These are phyloP conservation scores for Candida broadrunensis DNA, from an alignment of 805 yeast genomes.

Conservation along the genomic window DNA sequence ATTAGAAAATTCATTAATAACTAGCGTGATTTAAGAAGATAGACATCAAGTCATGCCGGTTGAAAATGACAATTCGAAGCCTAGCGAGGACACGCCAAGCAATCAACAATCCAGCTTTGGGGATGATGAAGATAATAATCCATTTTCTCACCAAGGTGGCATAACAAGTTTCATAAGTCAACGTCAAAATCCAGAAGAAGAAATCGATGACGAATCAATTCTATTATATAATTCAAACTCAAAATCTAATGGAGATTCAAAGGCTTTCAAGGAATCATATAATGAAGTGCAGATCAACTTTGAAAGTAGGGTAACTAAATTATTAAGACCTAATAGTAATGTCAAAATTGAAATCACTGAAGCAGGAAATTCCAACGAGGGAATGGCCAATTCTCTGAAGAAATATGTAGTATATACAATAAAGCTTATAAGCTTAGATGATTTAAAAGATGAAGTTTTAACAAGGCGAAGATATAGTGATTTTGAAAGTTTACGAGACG, in stretches of 20 bases:
- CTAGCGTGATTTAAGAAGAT: no score
- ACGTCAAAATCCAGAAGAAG: conserved; percentile 8
- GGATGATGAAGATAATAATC: conserved; percentile 38
- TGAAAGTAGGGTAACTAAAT: conserved; percentile 34
- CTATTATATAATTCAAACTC: conserved; percentile 22
- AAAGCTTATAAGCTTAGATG: conserved; percentile 45
- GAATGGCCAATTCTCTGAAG: conserved; percentile 56
- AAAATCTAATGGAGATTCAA: neutral
- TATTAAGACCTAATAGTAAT: conserved; percentile 26
- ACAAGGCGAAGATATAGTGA: conserved; percentile 84
- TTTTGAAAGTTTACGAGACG: conserved; percentile 77
- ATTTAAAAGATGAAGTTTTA: conserved; percentile 46
- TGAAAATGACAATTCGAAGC: neutral
- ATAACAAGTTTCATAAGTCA: conserved; percentile 21
- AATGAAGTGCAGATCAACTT: conserved; percentile 29
- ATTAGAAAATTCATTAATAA: no score
- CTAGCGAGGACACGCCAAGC: neutral
- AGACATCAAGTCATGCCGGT: neutral
- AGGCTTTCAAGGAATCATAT: conserved; percentile 10
- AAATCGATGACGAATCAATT: conserved; percentile 25
- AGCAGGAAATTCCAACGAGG: conserved; percentile 85
- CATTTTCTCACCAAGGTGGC: conserved; percentile 16
- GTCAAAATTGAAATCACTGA: conserved; percentile 54
- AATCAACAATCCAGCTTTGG: conserved; percentile 5
- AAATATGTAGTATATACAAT: conserved; percentile 81